Conservation (phyloP, 345 rosid species). For the Gossypium rotundifolium region DNA sequence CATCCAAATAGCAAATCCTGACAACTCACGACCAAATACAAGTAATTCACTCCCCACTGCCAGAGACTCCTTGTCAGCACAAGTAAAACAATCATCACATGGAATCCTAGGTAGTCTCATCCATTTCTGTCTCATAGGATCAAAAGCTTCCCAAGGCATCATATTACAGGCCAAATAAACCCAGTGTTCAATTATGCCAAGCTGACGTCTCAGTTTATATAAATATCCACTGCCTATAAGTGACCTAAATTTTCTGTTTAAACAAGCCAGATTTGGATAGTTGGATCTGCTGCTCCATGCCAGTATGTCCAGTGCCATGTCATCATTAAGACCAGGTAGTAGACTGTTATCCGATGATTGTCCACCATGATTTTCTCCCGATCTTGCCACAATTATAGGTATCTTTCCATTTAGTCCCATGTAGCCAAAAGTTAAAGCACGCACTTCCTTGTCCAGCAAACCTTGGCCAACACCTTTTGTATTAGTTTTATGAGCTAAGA, state of each 20-base stretch:
- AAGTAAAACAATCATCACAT: slow-evolving; percentile 38
- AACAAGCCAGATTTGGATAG: slow-evolving; percentile 28
- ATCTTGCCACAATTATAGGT: background rate
- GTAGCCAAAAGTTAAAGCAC: slow-evolving; percentile 8
- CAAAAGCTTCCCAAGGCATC: slow-evolving; percentile 42
- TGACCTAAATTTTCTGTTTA: slow-evolving; percentile 28
- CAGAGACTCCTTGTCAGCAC: slow-evolving; percentile 39
- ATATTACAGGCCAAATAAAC: slow-evolving; percentile 33
- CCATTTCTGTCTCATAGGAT: slow-evolving; percentile 38
- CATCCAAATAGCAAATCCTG: slow-evolving; percentile 33
- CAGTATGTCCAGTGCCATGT: slow-evolving; percentile 27
- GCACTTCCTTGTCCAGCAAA: slow-evolving; percentile 15
- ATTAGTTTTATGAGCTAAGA: slow-evolving; percentile 16
- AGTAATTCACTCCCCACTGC: slow-evolving; percentile 40
- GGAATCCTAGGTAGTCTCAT: slow-evolving; percentile 35
- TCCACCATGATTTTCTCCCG: slow-evolving; percentile 19
- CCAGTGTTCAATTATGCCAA: slow-evolving; percentile 39
- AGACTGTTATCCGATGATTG: slow-evolving; percentile 23
- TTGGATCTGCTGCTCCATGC: slow-evolving; percentile 33
- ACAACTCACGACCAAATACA: slow-evolving; percentile 40
- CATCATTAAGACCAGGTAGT: slow-evolving; percentile 31
- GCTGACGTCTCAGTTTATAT: slow-evolving; percentile 26
- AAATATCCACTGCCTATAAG: slow-evolving; percentile 33
- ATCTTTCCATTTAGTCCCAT: slow-evolving; percentile 14
- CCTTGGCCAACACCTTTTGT: slow-evolving; percentile 13